Conservation (phyloP, 139 green algal genomes). For the Tetradesmus obliquus region DNA sequence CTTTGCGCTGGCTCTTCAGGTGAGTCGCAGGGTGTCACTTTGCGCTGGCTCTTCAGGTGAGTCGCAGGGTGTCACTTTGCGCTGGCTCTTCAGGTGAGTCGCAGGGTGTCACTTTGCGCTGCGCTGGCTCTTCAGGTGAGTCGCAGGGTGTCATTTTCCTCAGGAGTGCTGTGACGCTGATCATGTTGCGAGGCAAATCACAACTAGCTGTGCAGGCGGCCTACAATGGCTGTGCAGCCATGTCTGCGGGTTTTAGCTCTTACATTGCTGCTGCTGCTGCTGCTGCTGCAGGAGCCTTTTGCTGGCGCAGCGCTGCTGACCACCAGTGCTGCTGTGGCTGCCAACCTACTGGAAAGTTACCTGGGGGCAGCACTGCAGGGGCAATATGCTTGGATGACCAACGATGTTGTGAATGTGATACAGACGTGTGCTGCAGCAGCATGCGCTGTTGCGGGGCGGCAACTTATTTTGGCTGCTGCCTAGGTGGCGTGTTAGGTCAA, state of each 20-base stretch:
- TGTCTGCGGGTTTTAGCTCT: too few species aligned
- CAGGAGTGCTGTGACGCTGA: too few species aligned
- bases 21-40: background rate
- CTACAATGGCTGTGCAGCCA: too few species aligned
- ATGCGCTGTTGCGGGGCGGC: constrained; percentile 56
- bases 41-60: background rate
- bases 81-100: background rate
- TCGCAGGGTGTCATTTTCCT: too few species aligned
- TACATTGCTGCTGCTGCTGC: constrained; percentile 54
- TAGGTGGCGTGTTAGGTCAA: too few species aligned
- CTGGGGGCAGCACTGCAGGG: constrained; percentile 91
- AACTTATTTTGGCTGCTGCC: background rate
- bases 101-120: background rate
- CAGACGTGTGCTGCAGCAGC: constrained; percentile 91
- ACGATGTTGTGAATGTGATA: constrained; percentile 97
- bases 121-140: background rate
- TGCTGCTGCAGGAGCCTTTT: constrained; percentile 58
- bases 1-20: background rate
- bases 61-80: background rate
- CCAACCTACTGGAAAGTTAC: constrained; percentile 92
- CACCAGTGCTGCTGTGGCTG: constrained; percentile 70
- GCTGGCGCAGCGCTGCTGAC: constrained; percentile 44
- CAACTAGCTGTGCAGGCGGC: too few species aligned
- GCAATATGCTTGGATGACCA: constrained; percentile 87
- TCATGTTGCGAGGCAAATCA: too few species aligned